Conservation (phyloP, 140 eudicot genomes). For the Erigeron philadelphicus region DNA sequence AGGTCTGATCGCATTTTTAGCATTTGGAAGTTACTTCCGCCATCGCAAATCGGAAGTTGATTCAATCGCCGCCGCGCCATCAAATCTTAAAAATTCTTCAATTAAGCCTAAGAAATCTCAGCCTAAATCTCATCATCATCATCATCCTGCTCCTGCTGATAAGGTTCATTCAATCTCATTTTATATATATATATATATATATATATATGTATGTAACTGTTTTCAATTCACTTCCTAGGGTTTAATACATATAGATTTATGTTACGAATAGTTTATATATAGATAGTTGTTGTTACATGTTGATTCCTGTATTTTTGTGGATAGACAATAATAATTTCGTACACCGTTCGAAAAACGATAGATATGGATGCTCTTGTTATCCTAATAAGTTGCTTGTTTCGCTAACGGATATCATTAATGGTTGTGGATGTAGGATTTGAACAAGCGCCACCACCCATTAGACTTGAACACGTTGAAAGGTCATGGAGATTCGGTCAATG, state of each 20-base stretch:
- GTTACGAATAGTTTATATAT: not conserved
- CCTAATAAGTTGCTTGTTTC: constrained; percentile 13
- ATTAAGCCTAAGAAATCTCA: constrained; percentile 51
- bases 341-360: not conserved
- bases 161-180: constrained; percentile 54
- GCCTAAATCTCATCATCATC: constrained; percentile 54
- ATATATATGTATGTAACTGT: not conserved
- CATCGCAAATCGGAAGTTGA: constrained; percentile 59
- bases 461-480: constrained; percentile 96
- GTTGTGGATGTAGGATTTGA: constrained; percentile 56
- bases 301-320: too few relatives aligned
- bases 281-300: too few relatives aligned
- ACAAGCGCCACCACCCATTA: constrained; percentile 83
- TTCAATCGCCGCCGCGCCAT: constrained; percentile 39
- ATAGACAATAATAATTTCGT: not conserved
- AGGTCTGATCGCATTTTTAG: constrained; percentile 53
- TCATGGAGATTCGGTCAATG: constrained; percentile 81
- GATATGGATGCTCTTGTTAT: not conserved
- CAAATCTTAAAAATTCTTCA: constrained; percentile 39
- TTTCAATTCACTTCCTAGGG: constrained; percentile 16
- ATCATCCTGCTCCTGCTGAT: constrained; percentile 47
- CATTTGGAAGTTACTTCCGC: constrained; percentile 62
- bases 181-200: not conserved
- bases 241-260: not conserved
- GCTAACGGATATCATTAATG: constrained; percentile 17